These are phyloP conservation scores for Picea engelmannii DNA, from an alignment of 83 land plant genomes.

Conservation along the genomic window DNA sequence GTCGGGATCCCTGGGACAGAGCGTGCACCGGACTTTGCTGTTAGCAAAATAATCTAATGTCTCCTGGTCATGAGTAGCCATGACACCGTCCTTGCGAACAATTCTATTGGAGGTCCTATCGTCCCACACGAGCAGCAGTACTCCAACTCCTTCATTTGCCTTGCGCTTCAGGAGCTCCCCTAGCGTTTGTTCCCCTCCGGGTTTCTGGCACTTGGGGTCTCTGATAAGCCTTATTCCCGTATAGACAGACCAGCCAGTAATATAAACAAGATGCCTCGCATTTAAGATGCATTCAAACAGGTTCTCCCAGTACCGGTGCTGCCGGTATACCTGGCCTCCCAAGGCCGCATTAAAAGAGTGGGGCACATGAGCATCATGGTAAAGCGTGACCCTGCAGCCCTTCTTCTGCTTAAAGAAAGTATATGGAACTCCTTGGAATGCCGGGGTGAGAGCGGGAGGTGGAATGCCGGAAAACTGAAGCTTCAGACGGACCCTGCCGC, in stretches of 20 bases:
- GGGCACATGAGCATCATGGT: constrained; percentile 78
- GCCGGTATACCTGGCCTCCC: constrained; percentile 37
- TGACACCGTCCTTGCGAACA: constrained; percentile 63
- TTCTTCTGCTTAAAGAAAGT: constrained; percentile 61
- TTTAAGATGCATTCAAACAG: constrained; percentile 63
- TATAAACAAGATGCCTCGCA: constrained; percentile 70
- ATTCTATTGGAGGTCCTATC: constrained; percentile 64
- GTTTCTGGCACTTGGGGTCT: constrained; percentile 43
- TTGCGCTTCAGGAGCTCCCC: no score
- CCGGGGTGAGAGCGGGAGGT: constrained; percentile 40
- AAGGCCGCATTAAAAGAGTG: constrained; percentile 48
- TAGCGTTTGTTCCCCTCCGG: constrained; percentile 54
- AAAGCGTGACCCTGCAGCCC: constrained; percentile 74
- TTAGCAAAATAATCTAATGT: background rate
- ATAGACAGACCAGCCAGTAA: constrained; percentile 85
- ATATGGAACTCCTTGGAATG: constrained; percentile 70
- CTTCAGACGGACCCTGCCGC: constrained; percentile 43
- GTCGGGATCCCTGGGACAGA: constrained; percentile 16
- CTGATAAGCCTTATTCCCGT: constrained; percentile 56
- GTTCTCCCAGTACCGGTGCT: constrained; percentile 77
- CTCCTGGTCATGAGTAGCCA: constrained; percentile 48
- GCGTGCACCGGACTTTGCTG: constrained; percentile 3
- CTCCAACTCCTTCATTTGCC: constrained; percentile 74
- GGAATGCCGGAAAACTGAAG: constrained; percentile 52
- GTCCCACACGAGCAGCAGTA: constrained; percentile 85